Percentiles rank a stretch among this genome's conserved stretches.
These are phyloP conservation scores for Candida tropicalis DNA, from an alignment of 1,139 yeast species.

Conservation along the genomic window DNA sequence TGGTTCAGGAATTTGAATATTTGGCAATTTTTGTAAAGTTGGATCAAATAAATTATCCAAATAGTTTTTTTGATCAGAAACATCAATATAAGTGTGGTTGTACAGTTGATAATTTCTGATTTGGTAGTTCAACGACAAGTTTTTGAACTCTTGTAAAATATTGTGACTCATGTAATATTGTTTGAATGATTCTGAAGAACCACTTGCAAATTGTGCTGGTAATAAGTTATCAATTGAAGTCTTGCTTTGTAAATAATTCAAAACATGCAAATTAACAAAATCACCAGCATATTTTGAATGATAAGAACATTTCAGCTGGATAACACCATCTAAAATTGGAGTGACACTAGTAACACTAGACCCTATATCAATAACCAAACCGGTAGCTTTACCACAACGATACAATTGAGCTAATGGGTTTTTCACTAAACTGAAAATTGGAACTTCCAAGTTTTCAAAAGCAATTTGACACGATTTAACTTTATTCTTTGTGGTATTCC, in stretches of 20 bases:
- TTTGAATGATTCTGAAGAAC: conserved; percentile 48
- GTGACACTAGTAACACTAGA: conserved; percentile 63
- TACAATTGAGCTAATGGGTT: conserved; percentile 71
- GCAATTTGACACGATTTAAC: conserved; percentile 59
- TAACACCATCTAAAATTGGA: conserved; percentile 71
- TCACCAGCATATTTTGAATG: conserved; percentile 73
- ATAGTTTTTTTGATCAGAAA: conserved; percentile 43
- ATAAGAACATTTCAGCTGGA: conserved; percentile 59
- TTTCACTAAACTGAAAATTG: conserved; percentile 67
- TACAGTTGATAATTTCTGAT: conserved; percentile 51
- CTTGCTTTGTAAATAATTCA: conserved; percentile 39
- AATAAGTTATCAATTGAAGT: conserved; percentile 31
- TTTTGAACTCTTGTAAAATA: conserved; percentile 44
- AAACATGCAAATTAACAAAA: conserved; percentile 58
- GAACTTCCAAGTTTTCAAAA: conserved; percentile 65
- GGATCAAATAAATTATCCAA: conserved; percentile 62
- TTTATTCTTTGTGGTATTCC: conserved; percentile 60
- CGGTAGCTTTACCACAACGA: conserved; percentile 67
- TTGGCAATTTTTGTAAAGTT: conserved; percentile 35
- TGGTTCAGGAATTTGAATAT: conserved; percentile 38
- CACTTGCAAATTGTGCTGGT: conserved; percentile 25
- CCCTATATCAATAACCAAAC: conserved; percentile 72
- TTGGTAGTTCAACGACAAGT: conserved; percentile 19
- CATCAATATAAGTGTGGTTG: conserved; percentile 40
- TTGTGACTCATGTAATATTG: conserved; percentile 45